These are phyloP conservation scores for Bathelium albidoporum DNA, from an alignment of 495 filamentous ascomycete species.

Conservation along the genomic window DNA sequence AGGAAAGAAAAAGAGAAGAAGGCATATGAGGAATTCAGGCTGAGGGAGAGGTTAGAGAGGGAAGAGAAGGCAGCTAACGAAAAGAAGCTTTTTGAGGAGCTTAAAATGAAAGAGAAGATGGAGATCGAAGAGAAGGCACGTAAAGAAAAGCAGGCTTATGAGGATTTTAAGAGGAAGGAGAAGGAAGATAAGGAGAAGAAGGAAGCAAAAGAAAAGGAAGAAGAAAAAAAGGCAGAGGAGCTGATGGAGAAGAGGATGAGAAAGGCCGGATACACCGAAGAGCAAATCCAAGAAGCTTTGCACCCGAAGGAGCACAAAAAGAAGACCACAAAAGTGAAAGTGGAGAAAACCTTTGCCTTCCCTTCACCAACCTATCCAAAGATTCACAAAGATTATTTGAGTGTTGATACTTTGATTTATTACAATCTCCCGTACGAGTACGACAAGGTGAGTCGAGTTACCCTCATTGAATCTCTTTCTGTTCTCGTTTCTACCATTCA, in stretches of 20 bases:
- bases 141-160: slow-evolving; percentile 19
- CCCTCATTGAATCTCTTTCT: not conserved
- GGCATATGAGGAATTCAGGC: slow-evolving; percentile 17
- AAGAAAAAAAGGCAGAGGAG: slow-evolving; percentile 36
- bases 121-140: slow-evolving; percentile 20
- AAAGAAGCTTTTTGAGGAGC: slow-evolving; percentile 21
- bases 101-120: slow-evolving; percentile 24
- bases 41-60: slow-evolving; percentile 10
- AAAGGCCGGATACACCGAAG: slow-evolving; percentile 29
- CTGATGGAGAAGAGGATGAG: slow-evolving; percentile 24
- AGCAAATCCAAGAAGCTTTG: slow-evolving; percentile 30
- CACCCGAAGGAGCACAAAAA: slow-evolving; percentile 9
- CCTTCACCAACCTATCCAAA: slow-evolving; percentile 28
- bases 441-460: slow-evolving; percentile 25
- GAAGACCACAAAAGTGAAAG: slow-evolving; percentile 22
- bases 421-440: slow-evolving; percentile 32
- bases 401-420: slow-evolving; percentile 30
- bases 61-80: slow-evolving; percentile 17
- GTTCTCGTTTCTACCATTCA: not conserved
- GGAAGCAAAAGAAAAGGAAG: slow-evolving; percentile 27
- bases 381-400: slow-evolving; percentile 29
- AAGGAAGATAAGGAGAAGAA: not conserved
- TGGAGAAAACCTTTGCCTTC: slow-evolving; percentile 11
- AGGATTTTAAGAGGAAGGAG: slow-evolving; percentile 24
- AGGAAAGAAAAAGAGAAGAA: slow-evolving; percentile 10